These are phyloP conservation scores for Xylaria grammica DNA, from an alignment of 495 filamentous ascomycete species.

Conservation along the genomic window DNA sequence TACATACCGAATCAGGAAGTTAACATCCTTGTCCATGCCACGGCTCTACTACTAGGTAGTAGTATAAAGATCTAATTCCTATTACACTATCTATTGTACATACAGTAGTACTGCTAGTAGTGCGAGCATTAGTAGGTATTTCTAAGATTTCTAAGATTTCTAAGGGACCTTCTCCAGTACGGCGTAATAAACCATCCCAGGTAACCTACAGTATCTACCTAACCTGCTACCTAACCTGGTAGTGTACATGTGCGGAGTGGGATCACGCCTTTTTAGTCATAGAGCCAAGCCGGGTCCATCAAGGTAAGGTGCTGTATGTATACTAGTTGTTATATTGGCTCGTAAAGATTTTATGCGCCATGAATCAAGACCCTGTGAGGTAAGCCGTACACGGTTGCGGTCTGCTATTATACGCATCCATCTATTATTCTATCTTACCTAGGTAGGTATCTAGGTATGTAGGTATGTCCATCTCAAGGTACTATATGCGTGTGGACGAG, in stretches of 20 bases:
- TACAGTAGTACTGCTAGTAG: background rate
- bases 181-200: background rate
- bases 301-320: background rate
- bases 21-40: constrained; percentile 18
- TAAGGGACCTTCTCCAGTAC: no score
- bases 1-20: constrained; percentile 22
- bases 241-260: background rate
- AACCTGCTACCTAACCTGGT: no score
- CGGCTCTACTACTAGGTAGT: background rate
- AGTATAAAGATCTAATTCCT: constrained; percentile 3
- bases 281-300: constrained; percentile 14
- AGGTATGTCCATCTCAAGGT: no score
- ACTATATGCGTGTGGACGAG: no score
- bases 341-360: constrained; percentile 3
- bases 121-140: no score
- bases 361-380: background rate
- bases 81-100: background rate
- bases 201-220: no score
- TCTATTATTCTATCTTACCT: no score
- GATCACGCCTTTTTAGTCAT: background rate
- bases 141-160: no score
- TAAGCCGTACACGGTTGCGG: no score
- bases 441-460: background rate
- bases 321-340: constrained; percentile 3
- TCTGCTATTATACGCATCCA: no score